Base-by-base conservation (phyloP, 495 filamentous ascomycete genomes). In the Tuber umbilicatum region DNA sequence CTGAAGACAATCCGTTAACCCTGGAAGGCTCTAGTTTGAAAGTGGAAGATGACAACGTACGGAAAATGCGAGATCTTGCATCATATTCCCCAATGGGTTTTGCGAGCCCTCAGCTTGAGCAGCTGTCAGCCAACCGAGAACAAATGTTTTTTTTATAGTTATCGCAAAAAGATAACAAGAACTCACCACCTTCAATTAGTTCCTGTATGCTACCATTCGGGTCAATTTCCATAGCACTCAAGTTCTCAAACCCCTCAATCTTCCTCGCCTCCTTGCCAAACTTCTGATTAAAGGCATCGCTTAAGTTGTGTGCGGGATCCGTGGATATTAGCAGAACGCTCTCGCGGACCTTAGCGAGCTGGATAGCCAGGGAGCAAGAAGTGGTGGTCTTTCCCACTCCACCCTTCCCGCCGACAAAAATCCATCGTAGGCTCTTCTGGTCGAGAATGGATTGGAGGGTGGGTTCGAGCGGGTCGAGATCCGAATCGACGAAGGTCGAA, bases 331-430 rank as follows among this genome's bases (percentile, higher is more conserved):
- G 90, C 64, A 99, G 88, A 68, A 99, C 96, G 68, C 92, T 96
- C 83, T 93, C 92, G 85, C 96, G 93, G 73, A 92, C 93, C 85
- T 92, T 94, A 81, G 95, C 92, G n/a, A 99, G 91, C 84, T 99
- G 95, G 82, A 98, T 98, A 72, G 95, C 95, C 70, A 99, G 90
- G 60, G 93, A 96, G 86, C 96, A 99, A 2, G 94, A 97, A 0
- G 96, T 98, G 23, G 96, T 99, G 19, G 95, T 99, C 87, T 99
- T 99, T 81, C 95, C 95, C n/a, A 99, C 95, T 81, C 95, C 95
- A 78, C 95, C 95, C 87, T 99, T 99, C 73, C 95, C 95, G 80
- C 95, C 95, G 70, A 98, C 96, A 81, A 99, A 99, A 84, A 99
- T 97, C 96, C 96, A 99, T 77, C 95, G 93, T 70, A 99, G 90